phyloP scores from a whole-genome alignment of 495 filamentous ascomycete genomes.

The Aspergillus funiculosus region DNA sequence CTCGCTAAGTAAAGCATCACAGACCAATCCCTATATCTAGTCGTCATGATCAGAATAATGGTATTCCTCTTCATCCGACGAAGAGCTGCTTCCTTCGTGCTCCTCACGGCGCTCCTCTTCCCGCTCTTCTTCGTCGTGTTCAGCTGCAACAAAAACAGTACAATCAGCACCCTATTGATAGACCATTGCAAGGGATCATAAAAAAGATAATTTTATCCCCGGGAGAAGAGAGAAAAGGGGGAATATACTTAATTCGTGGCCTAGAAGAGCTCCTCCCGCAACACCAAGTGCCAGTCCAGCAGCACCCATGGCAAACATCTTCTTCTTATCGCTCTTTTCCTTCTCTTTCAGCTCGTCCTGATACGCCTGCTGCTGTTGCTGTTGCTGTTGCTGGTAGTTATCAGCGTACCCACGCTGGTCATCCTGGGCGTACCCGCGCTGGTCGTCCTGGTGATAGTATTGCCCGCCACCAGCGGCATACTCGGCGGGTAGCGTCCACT shows the following conservation, averaged over 20 bases:
- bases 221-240: background rate
- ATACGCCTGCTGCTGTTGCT: constrained; percentile 21
- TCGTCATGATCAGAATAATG: constrained; percentile 33
- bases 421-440: constrained; percentile 2
- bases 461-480: background rate
- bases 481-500: constrained; percentile 51
- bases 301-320: constrained; percentile 45
- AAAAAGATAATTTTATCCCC: constrained; percentile 6
- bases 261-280: constrained; percentile 51
- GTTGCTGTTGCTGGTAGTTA: background rate
- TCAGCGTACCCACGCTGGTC: background rate
- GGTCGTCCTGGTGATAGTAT: too few species aligned
- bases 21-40: background rate
- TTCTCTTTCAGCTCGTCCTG: constrained; percentile 40
- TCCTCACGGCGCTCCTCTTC: constrained; percentile 6
- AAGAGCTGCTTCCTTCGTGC: background rate
- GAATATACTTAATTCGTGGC: constrained; percentile 47
- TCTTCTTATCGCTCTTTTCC: constrained; percentile 39
- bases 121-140: constrained; percentile 10
- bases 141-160: background rate
- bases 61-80: constrained; percentile 28
- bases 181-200: background rate
- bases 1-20: background rate
- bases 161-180: constrained; percentile 2
- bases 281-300: constrained; percentile 53